Evolutionary conservation across 208 protist species (phyloP).

Genomic region (Trypanosoma conorhini): DNA sequence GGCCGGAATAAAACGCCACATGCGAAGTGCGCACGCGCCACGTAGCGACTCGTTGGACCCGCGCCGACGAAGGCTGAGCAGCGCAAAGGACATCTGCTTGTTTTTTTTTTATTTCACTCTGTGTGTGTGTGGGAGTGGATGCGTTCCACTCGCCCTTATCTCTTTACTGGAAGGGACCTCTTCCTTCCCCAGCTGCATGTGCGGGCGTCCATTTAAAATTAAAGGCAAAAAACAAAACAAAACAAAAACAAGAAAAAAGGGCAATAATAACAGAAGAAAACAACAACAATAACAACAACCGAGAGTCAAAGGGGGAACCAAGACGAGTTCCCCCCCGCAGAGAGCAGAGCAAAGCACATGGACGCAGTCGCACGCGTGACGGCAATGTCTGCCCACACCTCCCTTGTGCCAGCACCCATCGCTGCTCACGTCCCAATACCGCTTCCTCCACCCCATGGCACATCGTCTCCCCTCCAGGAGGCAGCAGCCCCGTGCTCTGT

Average conservation of each 20-base stretch:
- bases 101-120: background rate
- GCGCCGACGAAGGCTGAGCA: background rate
- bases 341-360: background rate
- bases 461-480: background rate
- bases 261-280: conserved; percentile 2
- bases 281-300: background rate
- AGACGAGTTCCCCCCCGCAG: background rate
- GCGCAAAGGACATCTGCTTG: background rate
- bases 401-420: background rate
- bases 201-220: background rate
- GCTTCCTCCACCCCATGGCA: background rate
- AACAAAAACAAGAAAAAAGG: background rate
- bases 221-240: conserved; percentile 11
- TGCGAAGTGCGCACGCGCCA: background rate
- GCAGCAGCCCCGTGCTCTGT: background rate
- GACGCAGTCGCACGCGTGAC: background rate
- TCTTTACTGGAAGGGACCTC: background rate
- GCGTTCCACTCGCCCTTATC: background rate
- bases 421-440: background rate
- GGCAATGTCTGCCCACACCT: background rate
- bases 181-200: background rate
- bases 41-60: background rate
- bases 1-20: background rate
- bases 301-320: background rate
- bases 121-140: background rate